Conservation (phyloP, 2,329 filamentous ascomycete species). For the Orbilia javanica region DNA sequence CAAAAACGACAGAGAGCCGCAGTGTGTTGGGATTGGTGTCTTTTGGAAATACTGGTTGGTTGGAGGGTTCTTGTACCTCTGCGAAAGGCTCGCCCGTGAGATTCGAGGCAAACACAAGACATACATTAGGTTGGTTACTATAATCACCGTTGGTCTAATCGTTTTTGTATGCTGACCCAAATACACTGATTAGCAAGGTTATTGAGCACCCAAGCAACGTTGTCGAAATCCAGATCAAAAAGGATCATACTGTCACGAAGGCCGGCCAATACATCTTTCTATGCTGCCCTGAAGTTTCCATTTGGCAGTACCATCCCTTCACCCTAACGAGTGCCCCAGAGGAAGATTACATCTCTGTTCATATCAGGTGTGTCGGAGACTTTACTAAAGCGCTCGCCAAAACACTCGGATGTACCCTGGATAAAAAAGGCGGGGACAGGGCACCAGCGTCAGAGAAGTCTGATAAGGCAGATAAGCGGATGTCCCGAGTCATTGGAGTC, state of each 20-base stretch:
- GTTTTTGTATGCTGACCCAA: not conserved
- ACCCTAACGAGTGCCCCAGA: conserved; percentile 87
- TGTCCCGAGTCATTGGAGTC: conserved; percentile 78
- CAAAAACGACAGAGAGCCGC: conserved; percentile 82
- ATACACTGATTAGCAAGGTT: conserved; percentile 72
- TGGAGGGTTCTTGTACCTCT: conserved; percentile 82
- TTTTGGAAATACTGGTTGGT: conserved; percentile 95
- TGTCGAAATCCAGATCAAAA: conserved; percentile 92
- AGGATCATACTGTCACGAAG: conserved; percentile 83
- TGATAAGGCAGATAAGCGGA: conserved; percentile 57
- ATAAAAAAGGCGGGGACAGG: conserved; percentile 68
- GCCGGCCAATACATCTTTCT: conserved; percentile 91
- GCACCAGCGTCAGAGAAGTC: conserved; percentile 66
- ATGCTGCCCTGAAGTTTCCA: conserved; percentile 84
- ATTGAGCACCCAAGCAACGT: conserved; percentile 91
- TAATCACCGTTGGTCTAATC: not conserved
- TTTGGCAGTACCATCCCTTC: conserved; percentile 92
- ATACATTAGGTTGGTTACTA: conserved; percentile 71
- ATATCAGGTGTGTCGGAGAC: conserved; percentile 84
- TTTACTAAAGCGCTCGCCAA: conserved; percentile 79
- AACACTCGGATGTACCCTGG: conserved; percentile 81
- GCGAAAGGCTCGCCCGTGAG: conserved; percentile 83
- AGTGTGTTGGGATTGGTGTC: conserved; percentile 80
- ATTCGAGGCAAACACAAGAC: conserved; percentile 84
- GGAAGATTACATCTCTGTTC: conserved; percentile 89